Evolutionary conservation across 306 rosid species (phyloP), one percentile per base, ranked within the genome.

Genomic region (Elaeagnus macrophylla): DNA sequence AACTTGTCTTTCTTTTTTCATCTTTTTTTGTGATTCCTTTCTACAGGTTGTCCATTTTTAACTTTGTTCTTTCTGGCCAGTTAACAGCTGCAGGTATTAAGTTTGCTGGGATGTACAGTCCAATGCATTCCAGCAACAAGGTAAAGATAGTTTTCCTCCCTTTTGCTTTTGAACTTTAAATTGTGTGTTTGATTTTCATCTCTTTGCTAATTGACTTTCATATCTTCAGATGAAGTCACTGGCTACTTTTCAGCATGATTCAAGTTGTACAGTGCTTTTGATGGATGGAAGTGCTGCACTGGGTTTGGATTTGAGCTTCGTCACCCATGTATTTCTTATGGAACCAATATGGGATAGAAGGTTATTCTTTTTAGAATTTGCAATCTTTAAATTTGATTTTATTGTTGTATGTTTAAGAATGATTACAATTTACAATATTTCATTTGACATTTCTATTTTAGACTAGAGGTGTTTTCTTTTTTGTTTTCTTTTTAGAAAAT

Each of bases 251-350:
- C 94, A 82, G 79, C 78, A 84, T 75, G 93, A 91, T 75, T 57
- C 84, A 52, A 68, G 74, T 68, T 91, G 96, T 74, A 72, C 77
- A 80, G 97, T 76, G 48, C 96, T 91, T 71, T 65, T 91, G 77
- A 91, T 91, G 97, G 96, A 91, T 72, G 97, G 97, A 66, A 91
- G 95, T 84, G 96, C 96, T 60, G 97, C 97, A 20, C 56, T 91
- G 81, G 97, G 97, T 70, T 96, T 91, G 12, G 97, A 91, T 73
- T 66, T 91, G 79, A 91, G 97, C 77, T 91, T 91, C 72, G 96
- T 87, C 36, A 77, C 96, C 0, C 89, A 69, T 51, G 96, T 91
- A 32, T 91, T 84, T 73, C 41, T 91, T 59, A 91, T 91, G 99
- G 99, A 91, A 72, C 99, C 99, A 54, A 87, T 91, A 46, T 91